These are phyloP conservation scores for Gigaspora rosea DNA, from an alignment of 192 early-diverging fungal genomes.

Conservation along the genomic window DNA sequence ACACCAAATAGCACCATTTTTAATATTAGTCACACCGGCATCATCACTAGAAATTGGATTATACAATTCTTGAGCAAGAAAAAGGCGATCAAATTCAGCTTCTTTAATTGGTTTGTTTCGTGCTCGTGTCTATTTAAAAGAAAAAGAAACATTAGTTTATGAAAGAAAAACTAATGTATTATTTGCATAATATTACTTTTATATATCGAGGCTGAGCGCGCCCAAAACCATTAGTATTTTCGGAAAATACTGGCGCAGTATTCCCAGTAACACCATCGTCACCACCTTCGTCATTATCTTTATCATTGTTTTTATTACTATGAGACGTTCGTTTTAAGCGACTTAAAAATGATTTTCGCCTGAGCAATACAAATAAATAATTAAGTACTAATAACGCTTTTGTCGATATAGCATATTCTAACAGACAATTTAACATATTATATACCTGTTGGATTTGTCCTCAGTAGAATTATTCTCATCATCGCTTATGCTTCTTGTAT, in stretches of 20 bases:
- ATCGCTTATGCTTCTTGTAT: neutral
- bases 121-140: slow-evolving; percentile 16
- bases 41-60: neutral
- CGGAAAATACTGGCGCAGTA: slow-evolving; percentile 27
- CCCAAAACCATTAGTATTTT: neutral
- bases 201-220: slow-evolving; percentile 26
- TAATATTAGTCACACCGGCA: neutral
- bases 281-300: slow-evolving; percentile 9
- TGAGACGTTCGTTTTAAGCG: slow-evolving; percentile 17
- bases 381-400: neutral
- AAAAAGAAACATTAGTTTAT: neutral
- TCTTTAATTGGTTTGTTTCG: slow-evolving; percentile 25
- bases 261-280: slow-evolving; percentile 23
- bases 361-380: neutral
- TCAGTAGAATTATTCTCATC: neutral
- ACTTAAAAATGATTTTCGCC: slow-evolving; percentile 15
- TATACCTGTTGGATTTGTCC: neutral
- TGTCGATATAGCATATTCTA: no score
- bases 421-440: no score
- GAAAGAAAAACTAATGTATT: neutral
- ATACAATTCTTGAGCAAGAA: slow-evolving; percentile 29
- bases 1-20: slow-evolving; percentile 63
- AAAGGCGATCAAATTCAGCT: slow-evolving; percentile 7
- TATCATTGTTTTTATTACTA: neutral
- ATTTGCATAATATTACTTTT: slow-evolving; percentile 2